phyloP scores from a whole-genome alignment of 805 yeast genomes.

The Cyberlindnera subsufficiens region DNA sequence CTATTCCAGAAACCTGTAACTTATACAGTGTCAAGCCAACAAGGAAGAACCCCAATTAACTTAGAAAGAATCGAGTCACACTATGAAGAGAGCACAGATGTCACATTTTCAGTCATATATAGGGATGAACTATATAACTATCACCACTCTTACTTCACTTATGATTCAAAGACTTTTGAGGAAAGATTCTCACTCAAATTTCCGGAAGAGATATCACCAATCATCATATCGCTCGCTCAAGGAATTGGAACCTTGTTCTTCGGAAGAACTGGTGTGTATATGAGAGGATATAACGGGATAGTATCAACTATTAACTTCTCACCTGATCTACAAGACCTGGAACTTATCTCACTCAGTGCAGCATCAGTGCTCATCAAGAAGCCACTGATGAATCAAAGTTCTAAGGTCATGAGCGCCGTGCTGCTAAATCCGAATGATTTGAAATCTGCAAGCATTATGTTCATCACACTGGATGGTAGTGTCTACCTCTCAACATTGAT shows the following conservation, averaged over 20 bases:
- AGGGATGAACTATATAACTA: constrained; percentile 15
- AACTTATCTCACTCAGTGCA: too few relatives aligned
- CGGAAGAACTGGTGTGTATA: constrained; percentile 11
- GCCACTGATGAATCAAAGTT: constrained; percentile 1
- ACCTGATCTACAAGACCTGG: too few relatives aligned
- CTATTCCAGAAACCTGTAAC: constrained; percentile 11
- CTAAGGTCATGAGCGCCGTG: constrained; percentile 5
- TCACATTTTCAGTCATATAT: constrained; percentile 10
- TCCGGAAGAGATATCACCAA: constrained; percentile 10
- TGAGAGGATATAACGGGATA: constrained; percentile 3
- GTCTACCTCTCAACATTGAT: constrained; percentile 5
- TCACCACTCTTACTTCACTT: constrained; percentile 7
- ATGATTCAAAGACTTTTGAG: constrained; percentile 1
- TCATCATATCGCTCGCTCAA: constrained; percentile 2
- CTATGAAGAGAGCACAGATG: constrained; percentile 5
- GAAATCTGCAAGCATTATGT: constrained; percentile 1
- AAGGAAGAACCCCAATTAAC: constrained; percentile 14
- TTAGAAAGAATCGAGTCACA: constrained; percentile 10
- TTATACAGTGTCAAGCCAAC: constrained; percentile 11
- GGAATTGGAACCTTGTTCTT: constrained; percentile 11
- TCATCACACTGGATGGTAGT: constrained; percentile 5
- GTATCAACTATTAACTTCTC: neutral
- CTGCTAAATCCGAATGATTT: neutral
- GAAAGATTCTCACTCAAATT: constrained; percentile 3
- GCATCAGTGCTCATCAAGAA: neutral